These are phyloP conservation scores for Trichoderma cornu-damae DNA, from an alignment of 2,329 filamentous ascomycete genomes.

Conservation along the genomic window DNA sequence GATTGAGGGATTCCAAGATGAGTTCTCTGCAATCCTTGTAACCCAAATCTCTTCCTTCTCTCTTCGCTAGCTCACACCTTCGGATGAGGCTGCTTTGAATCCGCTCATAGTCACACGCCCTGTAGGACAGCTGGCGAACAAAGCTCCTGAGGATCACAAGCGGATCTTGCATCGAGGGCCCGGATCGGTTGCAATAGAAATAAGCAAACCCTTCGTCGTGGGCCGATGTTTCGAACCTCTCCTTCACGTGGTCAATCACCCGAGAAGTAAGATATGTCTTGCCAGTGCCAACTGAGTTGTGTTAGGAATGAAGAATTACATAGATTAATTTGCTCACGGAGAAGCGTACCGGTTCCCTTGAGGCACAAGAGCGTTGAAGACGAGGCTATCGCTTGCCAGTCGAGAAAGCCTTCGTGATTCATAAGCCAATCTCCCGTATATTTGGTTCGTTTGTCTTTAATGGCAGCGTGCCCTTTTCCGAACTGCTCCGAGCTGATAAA, in stretches of 20 bases:
- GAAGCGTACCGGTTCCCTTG: slow-evolving; percentile 3
- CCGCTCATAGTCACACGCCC: neutral
- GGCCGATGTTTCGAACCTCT: neutral
- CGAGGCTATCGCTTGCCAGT: slow-evolving; percentile 3
- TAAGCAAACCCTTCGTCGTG: slow-evolving; percentile 20
- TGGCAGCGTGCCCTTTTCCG: neutral
- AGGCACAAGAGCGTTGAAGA: slow-evolving; percentile 12
- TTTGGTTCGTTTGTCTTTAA: neutral
- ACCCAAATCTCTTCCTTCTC: neutral
- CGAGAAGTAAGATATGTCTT: slow-evolving; percentile 16
- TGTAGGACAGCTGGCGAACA: slow-evolving; percentile 19
- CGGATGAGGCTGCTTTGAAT: neutral
- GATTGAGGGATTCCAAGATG: slow-evolving; percentile 12
- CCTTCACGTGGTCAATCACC: slow-evolving; percentile 3
- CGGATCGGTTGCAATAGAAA: slow-evolving; percentile 22
- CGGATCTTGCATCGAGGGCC: slow-evolving; percentile 14
- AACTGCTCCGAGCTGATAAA: slow-evolving; percentile 7
- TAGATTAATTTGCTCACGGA: neutral
- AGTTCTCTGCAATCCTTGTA: slow-evolving; percentile 18
- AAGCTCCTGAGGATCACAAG: slow-evolving; percentile 19
- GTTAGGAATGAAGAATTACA: neutral
- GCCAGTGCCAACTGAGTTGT: slow-evolving; percentile 11
- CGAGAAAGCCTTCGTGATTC: neutral
- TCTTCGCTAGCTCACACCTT: slow-evolving; percentile 3
- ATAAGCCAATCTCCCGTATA: slow-evolving; percentile 9